These are phyloP conservation scores for Globisporangium cystogenes DNA, from an alignment of 352 stramenopile genomes.

Conservation along the genomic window DNA sequence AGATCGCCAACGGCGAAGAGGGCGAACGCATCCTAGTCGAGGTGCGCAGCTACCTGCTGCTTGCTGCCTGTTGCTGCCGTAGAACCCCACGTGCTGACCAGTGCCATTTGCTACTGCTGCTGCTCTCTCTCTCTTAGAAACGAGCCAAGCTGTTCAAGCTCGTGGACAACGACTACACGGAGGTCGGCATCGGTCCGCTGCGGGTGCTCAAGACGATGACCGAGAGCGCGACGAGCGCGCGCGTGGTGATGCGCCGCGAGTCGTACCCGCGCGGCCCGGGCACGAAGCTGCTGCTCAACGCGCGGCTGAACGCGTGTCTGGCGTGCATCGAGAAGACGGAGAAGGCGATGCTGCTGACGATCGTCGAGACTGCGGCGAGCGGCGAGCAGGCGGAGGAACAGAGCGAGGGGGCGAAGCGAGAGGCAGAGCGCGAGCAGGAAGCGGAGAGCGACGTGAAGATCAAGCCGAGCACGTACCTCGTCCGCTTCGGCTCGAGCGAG, in stretches of 20 bases:
- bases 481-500: constrained; percentile 53
- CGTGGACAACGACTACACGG: constrained; percentile 63
- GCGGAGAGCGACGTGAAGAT: constrained; percentile 20
- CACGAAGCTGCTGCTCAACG: constrained; percentile 76
- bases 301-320: constrained; percentile 52
- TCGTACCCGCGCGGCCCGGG: constrained; percentile 64
- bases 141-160: constrained; percentile 79
- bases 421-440: background rate
- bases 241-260: constrained; percentile 77
- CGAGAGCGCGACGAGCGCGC: constrained; percentile 33
- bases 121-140: constrained; percentile 37
- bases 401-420: no score
- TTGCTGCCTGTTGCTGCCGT: no score
- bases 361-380: constrained; percentile 44
- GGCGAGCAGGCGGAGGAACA: background rate
- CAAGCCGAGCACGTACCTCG: constrained; percentile 63
- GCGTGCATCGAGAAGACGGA: constrained; percentile 69
- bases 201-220: constrained; percentile 51
- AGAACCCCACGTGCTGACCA: no score
- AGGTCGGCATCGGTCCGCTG: constrained; percentile 73
- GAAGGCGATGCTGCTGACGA: constrained; percentile 64
- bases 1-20: constrained; percentile 63
- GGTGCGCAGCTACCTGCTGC: constrained; percentile 17
- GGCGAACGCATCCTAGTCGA: constrained; percentile 62
- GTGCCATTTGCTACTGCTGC: no score